Percentiles rank a stretch among this genome's conserved stretches.
phyloP scores from a whole-genome alignment of 2,329 filamentous ascomycete species.

The Colletotrichum cereale region DNA sequence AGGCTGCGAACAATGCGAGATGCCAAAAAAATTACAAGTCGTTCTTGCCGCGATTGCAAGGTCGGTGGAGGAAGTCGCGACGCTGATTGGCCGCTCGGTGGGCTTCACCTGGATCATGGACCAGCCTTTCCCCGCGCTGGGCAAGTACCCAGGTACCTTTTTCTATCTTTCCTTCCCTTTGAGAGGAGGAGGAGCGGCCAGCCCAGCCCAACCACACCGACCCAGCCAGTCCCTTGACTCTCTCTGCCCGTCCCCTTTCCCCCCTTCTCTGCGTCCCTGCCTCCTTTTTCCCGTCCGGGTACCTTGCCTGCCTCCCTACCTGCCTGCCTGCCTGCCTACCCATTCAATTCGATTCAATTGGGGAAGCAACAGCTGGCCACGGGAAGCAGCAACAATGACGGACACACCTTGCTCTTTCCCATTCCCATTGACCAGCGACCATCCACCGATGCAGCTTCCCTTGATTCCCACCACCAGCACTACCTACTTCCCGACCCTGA shows the following conservation, averaged over 20 bases:
- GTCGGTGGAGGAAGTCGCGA: constrained; percentile 24
- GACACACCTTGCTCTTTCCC: neutral
- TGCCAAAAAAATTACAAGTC: constrained; percentile 41
- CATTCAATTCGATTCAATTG: neutral
- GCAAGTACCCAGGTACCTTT: constrained; percentile 28
- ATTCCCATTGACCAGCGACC: neutral
- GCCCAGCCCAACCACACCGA: constrained; percentile 3
- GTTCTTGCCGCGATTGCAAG: constrained; percentile 39
- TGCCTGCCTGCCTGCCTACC: neutral
- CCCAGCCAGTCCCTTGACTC: neutral
- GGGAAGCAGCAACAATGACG: neutral
- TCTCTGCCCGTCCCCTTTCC: neutral
- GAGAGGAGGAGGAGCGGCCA: constrained; percentile 9
- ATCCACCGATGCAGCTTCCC: neutral
- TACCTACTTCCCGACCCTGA: neutral
- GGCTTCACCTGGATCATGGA: constrained; percentile 27
- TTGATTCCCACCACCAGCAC: neutral
- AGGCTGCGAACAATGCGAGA: constrained; percentile 36
- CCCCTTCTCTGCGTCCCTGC: neutral
- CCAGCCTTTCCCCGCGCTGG: constrained; percentile 41
- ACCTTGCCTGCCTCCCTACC: neutral
- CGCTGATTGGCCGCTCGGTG: constrained; percentile 38
- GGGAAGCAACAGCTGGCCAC: neutral
- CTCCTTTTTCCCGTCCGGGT: neutral
- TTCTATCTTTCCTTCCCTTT: neutral